A percentile compares a stretch with the other conserved stretches of the same genome.
Conservation (phyloP, 1,284 basidiomycete genomes). For the Ganoderma lingzhi region DNA sequence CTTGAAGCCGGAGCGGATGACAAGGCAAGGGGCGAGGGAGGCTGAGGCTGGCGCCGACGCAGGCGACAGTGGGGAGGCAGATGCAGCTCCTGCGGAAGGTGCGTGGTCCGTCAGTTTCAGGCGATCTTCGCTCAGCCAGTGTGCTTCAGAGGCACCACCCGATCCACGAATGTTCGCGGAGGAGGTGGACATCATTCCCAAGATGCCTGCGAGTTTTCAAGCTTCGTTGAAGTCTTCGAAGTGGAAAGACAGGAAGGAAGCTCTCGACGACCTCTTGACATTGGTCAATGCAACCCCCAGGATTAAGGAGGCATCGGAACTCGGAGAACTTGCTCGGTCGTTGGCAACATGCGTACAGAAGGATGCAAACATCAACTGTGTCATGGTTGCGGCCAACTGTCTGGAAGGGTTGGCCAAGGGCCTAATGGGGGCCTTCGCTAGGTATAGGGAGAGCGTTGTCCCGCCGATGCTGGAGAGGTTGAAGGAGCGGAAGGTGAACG, state of each 20-base stretch:
- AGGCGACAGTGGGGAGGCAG: conserved; percentile 50
- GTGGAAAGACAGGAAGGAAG: conserved; percentile 98
- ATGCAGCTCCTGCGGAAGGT: conserved; percentile 48
- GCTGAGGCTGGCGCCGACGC: conserved; percentile 60
- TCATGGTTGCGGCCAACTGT: conserved; percentile 88
- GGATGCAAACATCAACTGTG: conserved; percentile 97
- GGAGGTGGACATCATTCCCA: conserved; percentile 80
- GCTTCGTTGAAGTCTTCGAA: conserved; percentile 87
- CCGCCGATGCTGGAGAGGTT: conserved; percentile 88
- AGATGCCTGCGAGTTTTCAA: conserved; percentile 80
- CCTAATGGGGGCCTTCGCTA: conserved; percentile 78
- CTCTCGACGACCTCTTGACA: conserved; percentile 84
- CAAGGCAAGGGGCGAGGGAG: conserved; percentile 83
- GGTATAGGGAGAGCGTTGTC: conserved; percentile 80
- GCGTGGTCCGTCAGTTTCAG: conserved; percentile 20
- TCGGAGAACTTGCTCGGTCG: conserved; percentile 78
- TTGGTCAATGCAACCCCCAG: conserved; percentile 79
- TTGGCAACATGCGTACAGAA: conserved; percentile 85
- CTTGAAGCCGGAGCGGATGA: conserved; percentile 82
- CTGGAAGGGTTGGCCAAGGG: conserved; percentile 90
- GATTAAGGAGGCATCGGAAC: conserved; percentile 80
- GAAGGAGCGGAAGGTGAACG: conserved; percentile 94
- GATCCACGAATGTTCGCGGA: conserved; percentile 90
- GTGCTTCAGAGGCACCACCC: conserved; percentile 55
- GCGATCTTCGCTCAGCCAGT: conserved; percentile 9